phyloP scores from a whole-genome alignment of 208 protist species.

The Trypanosoma theileri region DNA sequence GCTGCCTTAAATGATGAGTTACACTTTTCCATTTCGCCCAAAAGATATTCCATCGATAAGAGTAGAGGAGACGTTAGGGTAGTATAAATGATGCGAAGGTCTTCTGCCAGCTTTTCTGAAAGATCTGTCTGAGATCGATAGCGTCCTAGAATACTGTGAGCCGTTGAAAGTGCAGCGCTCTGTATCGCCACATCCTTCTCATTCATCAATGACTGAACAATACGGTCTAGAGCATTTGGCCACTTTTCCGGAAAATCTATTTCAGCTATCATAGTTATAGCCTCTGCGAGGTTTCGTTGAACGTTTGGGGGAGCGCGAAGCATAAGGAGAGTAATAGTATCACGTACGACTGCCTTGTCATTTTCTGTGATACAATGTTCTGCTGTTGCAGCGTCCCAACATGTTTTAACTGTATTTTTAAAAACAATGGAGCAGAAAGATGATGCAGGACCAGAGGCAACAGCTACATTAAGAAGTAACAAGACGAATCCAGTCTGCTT shows the following conservation, averaged over 20 bases:
- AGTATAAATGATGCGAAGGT: slow-evolving; percentile 71
- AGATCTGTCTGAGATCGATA: slow-evolving; percentile 74
- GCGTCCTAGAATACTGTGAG: slow-evolving; percentile 89
- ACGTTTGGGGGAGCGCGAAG: slow-evolving; percentile 46
- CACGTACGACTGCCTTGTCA: slow-evolving; percentile 68
- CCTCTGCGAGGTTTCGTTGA: slow-evolving; percentile 88
- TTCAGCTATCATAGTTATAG: slow-evolving; percentile 86
- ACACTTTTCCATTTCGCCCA: slow-evolving; percentile 16
- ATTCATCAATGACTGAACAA: slow-evolving; percentile 49
- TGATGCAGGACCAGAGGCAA: slow-evolving; percentile 27
- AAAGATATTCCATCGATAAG: slow-evolving; percentile 22
- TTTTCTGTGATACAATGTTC: slow-evolving; percentile 79
- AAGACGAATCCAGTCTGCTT: slow-evolving; percentile 67
- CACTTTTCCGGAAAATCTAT: slow-evolving; percentile 92
- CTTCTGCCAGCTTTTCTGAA: slow-evolving; percentile 51
- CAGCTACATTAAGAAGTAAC: slow-evolving; percentile 53
- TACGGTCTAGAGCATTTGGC: slow-evolving; percentile 75
- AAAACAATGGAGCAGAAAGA: slow-evolving; percentile 79
- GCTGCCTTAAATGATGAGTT: slow-evolving; percentile 25
- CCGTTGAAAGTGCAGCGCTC: slow-evolving; percentile 75
- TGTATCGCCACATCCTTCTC: slow-evolving; percentile 35
- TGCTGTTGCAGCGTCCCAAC: slow-evolving; percentile 66
- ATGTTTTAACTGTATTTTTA: slow-evolving; percentile 87
- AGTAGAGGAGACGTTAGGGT: slow-evolving; percentile 38
- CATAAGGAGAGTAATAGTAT: slow-evolving; percentile 62